A percentile compares a stretch with the other conserved stretches of the same genome.
Evolutionary conservation across 257 asterid genomes (phyloP).

Genomic region (Solanum gracilifrons): DNA sequence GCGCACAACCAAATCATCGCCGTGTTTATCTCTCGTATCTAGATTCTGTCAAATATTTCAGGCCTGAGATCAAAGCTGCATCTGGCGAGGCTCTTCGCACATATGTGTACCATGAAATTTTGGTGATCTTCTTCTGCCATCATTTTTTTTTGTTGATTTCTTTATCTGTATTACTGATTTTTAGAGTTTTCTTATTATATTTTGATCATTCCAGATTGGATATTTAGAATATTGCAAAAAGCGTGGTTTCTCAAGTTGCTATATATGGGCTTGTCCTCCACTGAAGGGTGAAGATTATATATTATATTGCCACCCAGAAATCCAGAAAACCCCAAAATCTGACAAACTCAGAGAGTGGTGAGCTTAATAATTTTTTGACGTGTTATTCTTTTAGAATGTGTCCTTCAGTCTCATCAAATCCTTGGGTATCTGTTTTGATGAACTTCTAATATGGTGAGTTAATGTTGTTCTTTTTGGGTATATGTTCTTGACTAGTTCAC

Average conservation of each 20-base stretch:
- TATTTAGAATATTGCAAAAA: slow-evolving; percentile 88
- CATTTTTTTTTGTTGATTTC: background rate
- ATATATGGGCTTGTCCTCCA: slow-evolving; percentile 99
- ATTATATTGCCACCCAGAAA: slow-evolving; percentile 97
- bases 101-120: slow-evolving; percentile 91
- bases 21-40: slow-evolving; percentile 99
- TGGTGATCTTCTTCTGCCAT: slow-evolving; percentile 39
- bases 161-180: background rate
- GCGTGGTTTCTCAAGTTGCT: slow-evolving; percentile 97
- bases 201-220: slow-evolving; percentile 55
- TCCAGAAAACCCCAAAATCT: slow-evolving; percentile 96
- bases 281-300: slow-evolving; percentile 97
- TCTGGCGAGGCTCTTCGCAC: slow-evolving; percentile 99
- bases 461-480: background rate
- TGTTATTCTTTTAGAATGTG: background rate
- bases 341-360: slow-evolving; percentile 99
- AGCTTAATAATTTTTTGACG: slow-evolving; percentile 7
- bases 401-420: background rate
- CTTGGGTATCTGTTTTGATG: background rate
- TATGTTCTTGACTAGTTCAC: slow-evolving; percentile 2
- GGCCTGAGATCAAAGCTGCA: slow-evolving; percentile 85
- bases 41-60: slow-evolving; percentile 95
- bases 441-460: background rate
- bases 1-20: slow-evolving; percentile 92
- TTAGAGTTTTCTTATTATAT: background rate